Evolutionary conservation across 192 early-diverging fungal species (phyloP).

Genomic region (Funneliformis mosseae): DNA sequence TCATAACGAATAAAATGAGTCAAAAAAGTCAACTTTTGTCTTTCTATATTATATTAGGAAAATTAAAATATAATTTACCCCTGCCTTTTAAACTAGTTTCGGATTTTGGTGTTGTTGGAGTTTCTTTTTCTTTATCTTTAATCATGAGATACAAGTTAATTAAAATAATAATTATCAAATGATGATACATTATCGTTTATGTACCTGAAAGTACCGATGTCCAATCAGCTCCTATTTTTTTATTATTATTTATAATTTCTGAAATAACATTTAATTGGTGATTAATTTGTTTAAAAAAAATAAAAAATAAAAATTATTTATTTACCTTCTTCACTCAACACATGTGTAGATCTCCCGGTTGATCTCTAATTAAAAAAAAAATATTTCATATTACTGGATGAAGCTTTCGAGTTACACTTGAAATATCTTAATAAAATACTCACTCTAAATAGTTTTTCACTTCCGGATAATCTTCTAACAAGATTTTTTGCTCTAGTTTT

Average conservation of each 20-base stretch:
- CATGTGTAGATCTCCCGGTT: too few relatives aligned
- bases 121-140: background rate
- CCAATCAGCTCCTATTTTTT: background rate
- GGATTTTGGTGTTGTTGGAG: background rate
- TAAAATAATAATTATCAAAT: background rate
- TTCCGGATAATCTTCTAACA: background rate
- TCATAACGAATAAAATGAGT: background rate
- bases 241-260: background rate
- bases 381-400: too few relatives aligned
- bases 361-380: too few relatives aligned
- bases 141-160: background rate
- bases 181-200: background rate
- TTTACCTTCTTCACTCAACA: too few relatives aligned
- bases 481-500: background rate
- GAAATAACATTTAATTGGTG: background rate
- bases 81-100: background rate
- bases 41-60: background rate
- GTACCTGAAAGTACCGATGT: background rate
- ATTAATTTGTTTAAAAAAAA: background rate
- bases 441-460: background rate
- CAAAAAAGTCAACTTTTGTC: too few relatives aligned
- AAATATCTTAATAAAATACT: too few relatives aligned
- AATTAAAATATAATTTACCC: background rate
- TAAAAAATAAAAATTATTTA: too few relatives aligned
- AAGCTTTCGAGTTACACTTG: background rate